Base-by-base conservation (phyloP, 306 rosid genomes). In the Quercus cerris region DNA sequence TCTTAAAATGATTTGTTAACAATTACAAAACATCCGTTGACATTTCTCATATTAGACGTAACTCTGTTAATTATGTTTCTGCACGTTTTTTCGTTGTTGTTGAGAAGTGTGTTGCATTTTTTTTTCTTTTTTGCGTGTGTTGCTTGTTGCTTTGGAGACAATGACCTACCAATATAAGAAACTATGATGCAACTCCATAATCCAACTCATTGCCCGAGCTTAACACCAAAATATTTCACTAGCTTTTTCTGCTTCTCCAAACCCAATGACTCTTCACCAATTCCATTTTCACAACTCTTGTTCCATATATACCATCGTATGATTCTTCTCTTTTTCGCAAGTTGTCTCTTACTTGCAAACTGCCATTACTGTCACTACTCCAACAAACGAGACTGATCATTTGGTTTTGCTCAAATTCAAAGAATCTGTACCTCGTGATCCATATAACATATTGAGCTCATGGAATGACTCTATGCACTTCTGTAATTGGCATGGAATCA, bases 371-470 rank as follows among this genome's bases (percentile, higher is more conserved):
- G 71, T 30, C 27, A 25, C 4, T 19, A 57, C 77, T n/a, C 59
- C 15, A 56, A 56, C 44, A 69, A 83, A 83, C 12, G 70, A 83
- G 4, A 73, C 22, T 0, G 84, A 83, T 27, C 77, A 20, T 6
- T 73, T 74, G 3, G 78, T 87, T 8, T 20, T 89, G 54, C 78
- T 84, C n/a, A 82, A 80, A 57, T 75, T 84, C 63, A 86, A 78
- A 46, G 81, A 86, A 78, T 17, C 75, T 18, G 66, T 87, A 57
- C 10, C 64, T 2, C 72, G 0, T 2, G 85, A 89, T 10, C 84
- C 83, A 6, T 31, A 44, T 8, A 59, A 49, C 35, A 11, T 75
- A 13, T 31, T 87, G 6, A 20, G 51, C 15, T 87, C 87, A 31
- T 85, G 86, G 81, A 33, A 33, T 33, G 38, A 33, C 6, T 33